Conservation (phyloP, 169 alveolate species). For the Plasmodium billcollinsi region DNA sequence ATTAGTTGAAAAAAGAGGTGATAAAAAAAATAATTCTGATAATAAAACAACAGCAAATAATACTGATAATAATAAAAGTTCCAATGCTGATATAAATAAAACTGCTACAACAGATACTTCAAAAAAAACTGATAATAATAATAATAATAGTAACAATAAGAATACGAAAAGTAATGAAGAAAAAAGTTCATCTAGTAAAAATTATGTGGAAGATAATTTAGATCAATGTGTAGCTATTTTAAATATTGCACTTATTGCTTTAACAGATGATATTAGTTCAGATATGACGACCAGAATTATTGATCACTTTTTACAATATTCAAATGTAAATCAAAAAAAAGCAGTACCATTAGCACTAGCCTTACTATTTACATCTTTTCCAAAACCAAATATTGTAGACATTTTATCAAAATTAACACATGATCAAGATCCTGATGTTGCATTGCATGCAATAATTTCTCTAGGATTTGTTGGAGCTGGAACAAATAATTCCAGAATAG, state of each 20-base stretch:
- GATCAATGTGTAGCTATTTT: constrained; percentile 92
- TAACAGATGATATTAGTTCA: constrained; percentile 96
- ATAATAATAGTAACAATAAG: neutral
- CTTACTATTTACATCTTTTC: constrained; percentile 95
- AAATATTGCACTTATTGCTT: constrained; percentile 95
- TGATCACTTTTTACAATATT: constrained; percentile 84
- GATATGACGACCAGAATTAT: constrained; percentile 92
- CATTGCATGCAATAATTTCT: constrained; percentile 95
- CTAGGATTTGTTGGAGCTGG: constrained; percentile 97
- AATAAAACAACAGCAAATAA: constrained; percentile 28
- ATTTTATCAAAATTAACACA: constrained; percentile 95
- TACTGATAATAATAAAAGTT: constrained; percentile 20
- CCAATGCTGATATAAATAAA: constrained; percentile 9
- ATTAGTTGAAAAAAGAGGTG: constrained; percentile 87
- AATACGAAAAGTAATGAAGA: constrained; percentile 7
- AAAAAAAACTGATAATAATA: constrained; percentile 3
- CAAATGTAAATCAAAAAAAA: constrained; percentile 90
- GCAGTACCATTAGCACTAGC: constrained; percentile 99
- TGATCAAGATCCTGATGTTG: constrained; percentile 97
- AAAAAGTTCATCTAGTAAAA: constrained; percentile 43
- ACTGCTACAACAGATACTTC: constrained; percentile 15
- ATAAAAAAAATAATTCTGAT: constrained; percentile 56
- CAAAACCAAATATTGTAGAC: constrained; percentile 93
- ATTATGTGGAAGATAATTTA: constrained; percentile 79
- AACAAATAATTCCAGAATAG: constrained; percentile 96